Evolutionary conservation across 129 eudicot species (phyloP).

Genomic region (Solidago caesia): DNA sequence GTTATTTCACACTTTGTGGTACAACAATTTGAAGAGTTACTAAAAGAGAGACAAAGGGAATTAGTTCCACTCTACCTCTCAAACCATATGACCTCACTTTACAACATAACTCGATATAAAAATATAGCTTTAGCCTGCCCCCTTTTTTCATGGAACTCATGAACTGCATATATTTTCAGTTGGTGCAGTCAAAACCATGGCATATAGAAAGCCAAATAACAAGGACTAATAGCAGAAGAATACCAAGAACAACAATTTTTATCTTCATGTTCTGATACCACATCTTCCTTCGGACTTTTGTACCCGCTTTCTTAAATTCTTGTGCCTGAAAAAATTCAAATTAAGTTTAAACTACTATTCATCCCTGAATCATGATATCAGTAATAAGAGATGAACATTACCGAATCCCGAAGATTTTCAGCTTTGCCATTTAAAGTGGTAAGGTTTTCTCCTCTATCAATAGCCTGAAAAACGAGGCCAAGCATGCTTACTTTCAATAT

Average conservation of each 20-base stretch:
- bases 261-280: conserved; percentile 93
- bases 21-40: conserved; percentile 20
- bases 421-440: conserved; percentile 57
- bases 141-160: too few species aligned
- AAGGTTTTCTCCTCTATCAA: conserved; percentile 75
- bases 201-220: conserved; percentile 82
- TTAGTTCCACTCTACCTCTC: conserved; percentile 22
- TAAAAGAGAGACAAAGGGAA: conserved; percentile 6
- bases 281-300: conserved; percentile 73
- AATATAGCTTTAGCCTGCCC: neutral
- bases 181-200: conserved; percentile 80
- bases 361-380: neutral
- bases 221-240: conserved; percentile 61
- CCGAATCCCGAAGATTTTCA: conserved; percentile 69
- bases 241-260: conserved; percentile 82
- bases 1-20: conserved; percentile 20
- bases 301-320: conserved; percentile 56
- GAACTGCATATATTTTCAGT: conserved; percentile 29
- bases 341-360: neutral
- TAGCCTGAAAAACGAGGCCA: conserved; percentile 48
- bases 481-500: conserved; percentile 16
- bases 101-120: conserved; percentile 17
- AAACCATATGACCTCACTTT: conserved; percentile 27
- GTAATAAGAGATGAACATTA: conserved; percentile 28
- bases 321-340: conserved; percentile 47